A percentile compares a stretch with the other conserved stretches of the same genome.
phyloP scores from a whole-genome alignment of 1,284 basidiomycete genomes.

The Pyrrhoderma noxium region DNA sequence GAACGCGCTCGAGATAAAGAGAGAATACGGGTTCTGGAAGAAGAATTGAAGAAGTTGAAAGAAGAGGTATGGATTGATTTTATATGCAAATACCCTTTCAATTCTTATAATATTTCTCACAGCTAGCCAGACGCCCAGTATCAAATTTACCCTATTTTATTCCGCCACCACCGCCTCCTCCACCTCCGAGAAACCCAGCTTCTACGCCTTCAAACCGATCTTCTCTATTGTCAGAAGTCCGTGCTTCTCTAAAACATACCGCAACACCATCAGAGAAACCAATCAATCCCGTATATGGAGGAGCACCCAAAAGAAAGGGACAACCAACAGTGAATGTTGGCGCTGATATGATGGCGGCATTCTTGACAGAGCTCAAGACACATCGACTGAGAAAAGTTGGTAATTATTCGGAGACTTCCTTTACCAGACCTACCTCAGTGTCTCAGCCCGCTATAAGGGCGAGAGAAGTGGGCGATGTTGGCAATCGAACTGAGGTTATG shows the following conservation, averaged over 20 bases:
- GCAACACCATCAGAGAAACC: slow-evolving; percentile 53
- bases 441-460: slow-evolving; percentile 6
- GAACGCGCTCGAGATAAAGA: slow-evolving; percentile 52
- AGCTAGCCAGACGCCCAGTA: slow-evolving; percentile 44
- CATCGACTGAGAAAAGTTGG: slow-evolving; percentile 52
- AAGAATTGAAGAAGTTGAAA: slow-evolving; percentile 53
- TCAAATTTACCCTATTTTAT: slow-evolving; percentile 23
- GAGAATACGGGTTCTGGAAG: slow-evolving; percentile 57
- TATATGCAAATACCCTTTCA: neutral
- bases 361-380: slow-evolving; percentile 70
- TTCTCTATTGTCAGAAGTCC: slow-evolving; percentile 44
- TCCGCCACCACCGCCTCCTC: slow-evolving; percentile 24
- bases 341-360: slow-evolving; percentile 73
- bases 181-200: slow-evolving; percentile 36
- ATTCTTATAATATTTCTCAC: slow-evolving; percentile 14
- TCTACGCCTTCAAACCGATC: slow-evolving; percentile 15
- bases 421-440: neutral
- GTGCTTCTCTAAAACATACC: slow-evolving; percentile 56
- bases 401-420: slow-evolving; percentile 12
- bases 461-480: slow-evolving; percentile 16
- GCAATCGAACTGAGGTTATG: slow-evolving; percentile 18
- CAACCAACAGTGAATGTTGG: slow-evolving; percentile 62
- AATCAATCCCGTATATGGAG: slow-evolving; percentile 39
- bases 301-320: slow-evolving; percentile 40
- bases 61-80: slow-evolving; percentile 44